Conservation (phyloP, 306 rosid genomes). For the Cyclanthera cordifolia region DNA sequence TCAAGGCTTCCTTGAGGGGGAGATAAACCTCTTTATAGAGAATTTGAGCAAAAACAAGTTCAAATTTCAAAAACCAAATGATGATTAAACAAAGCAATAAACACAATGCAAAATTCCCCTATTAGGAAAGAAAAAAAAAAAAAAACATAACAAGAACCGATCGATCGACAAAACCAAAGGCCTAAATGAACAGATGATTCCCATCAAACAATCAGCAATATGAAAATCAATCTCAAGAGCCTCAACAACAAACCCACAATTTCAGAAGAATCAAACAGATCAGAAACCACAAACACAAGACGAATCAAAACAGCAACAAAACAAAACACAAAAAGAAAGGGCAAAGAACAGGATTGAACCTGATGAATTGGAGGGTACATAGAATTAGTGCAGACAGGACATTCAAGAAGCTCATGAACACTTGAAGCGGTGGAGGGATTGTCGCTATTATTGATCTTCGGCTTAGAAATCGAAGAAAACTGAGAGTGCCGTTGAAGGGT, state of each 20-base stretch:
- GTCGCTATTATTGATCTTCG: slow-evolving; percentile 6
- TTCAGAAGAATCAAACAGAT: neutral
- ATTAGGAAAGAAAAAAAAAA: neutral
- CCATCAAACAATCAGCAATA: neutral
- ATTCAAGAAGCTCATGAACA: slow-evolving; percentile 13
- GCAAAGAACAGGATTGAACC: neutral
- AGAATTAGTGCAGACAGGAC: slow-evolving; percentile 15
- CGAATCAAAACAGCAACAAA: neutral
- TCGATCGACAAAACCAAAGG: slow-evolving; percentile 1
- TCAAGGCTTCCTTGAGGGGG: too few species aligned
- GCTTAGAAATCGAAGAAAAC: slow-evolving; percentile 10
- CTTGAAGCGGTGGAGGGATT: slow-evolving; percentile 8
- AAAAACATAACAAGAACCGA: neutral
- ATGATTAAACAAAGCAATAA: too few species aligned
- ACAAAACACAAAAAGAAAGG: neutral
- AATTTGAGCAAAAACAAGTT: too few species aligned
- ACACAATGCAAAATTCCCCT: neutral
- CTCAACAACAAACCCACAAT: neutral
- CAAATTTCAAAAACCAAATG: too few species aligned
- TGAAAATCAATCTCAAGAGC: neutral
- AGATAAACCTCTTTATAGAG: too few species aligned
- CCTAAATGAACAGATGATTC: neutral
- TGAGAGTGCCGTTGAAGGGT: slow-evolving; percentile 15
- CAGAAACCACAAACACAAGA: slow-evolving; percentile 1
- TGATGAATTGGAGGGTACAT: slow-evolving; percentile 15